These are phyloP conservation scores for Antrodiella citrinella DNA, from an alignment of 768 basidiomycete genomes.

Conservation along the genomic window DNA sequence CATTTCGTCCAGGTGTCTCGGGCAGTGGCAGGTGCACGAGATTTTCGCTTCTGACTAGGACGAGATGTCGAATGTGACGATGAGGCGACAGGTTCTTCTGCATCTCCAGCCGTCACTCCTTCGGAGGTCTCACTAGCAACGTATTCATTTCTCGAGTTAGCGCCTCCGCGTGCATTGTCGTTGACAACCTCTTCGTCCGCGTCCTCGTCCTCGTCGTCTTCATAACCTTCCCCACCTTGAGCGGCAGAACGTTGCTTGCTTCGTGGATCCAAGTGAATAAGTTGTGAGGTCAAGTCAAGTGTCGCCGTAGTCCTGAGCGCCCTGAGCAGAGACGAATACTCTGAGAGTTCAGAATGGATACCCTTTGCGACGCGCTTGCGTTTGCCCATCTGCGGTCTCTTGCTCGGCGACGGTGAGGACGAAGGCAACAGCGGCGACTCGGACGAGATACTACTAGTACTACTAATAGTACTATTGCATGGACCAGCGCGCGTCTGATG, in stretches of 20 bases:
- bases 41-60: slow-evolving; percentile 7
- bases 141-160: slow-evolving; percentile 4
- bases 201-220: slow-evolving; percentile 20
- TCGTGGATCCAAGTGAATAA: slow-evolving; percentile 19
- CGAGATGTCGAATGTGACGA: neutral
- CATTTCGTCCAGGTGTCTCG: slow-evolving; percentile 65
- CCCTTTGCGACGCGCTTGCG: slow-evolving; percentile 40
- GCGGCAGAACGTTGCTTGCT: slow-evolving; percentile 14
- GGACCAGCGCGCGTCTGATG: neutral
- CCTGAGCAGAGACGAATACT: slow-evolving; percentile 60
- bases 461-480: neutral
- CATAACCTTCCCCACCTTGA: slow-evolving; percentile 13
- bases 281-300: slow-evolving; percentile 50
- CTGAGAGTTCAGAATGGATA: slow-evolving; percentile 56
- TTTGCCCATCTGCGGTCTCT: slow-evolving; percentile 24
- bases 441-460: no score
- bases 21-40: neutral
- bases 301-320: slow-evolving; percentile 49
- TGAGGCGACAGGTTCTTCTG: neutral
- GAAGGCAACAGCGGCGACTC: neutral
- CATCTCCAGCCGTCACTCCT: neutral
- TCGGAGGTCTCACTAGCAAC: neutral
- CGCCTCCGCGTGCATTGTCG: slow-evolving; percentile 16
- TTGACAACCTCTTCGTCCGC: neutral
- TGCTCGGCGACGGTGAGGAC: neutral